Evolutionary conservation across 805 yeast species (phyloP), one percentile per base, ranked within the genome.

Genomic region (Metschnikowia santaceciliae): DNA sequence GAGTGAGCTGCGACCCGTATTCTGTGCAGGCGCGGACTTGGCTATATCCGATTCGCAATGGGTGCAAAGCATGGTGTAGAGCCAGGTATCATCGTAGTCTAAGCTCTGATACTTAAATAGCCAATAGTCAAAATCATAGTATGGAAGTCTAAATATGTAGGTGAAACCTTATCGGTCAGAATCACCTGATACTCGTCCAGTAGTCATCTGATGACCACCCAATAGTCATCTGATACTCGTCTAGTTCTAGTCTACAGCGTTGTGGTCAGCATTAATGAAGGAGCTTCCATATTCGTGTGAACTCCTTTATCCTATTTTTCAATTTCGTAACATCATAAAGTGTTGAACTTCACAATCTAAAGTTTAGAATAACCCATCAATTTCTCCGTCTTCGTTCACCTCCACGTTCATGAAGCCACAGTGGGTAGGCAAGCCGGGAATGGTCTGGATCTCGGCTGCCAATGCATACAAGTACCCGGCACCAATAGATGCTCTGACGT

Each of bases 361-460:
- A 23, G 42, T 38, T 42, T 62, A 86, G 64, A 86, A 86, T 71
- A 87, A 78, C 45, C 94, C 94, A 61, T 86, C 91, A 58, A 87
- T 87, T 63, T 87, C 88, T 51, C 91, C 92, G 55, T 86, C 80
- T 39, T 83, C 89, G 62, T 82, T 79, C 48, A 87, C 90, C 69
- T 87, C 94, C 46, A 87, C 90, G 60, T 87, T 86, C 92, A 87
- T 87, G 71, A 83, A 87, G 38, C 95, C 94, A 66, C 88, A 83
- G 64, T 86, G 88, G 3, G 95, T 87, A 51, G 94, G 88, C 66
- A 87, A 77, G 53, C 95, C 94, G 30, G 95, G 95, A 61, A 87
- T 87, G 42, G 95, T 87, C 75, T 84, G 88, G 62, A 87, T 87
- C 68, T 86, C 91, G 49, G 90, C 94, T 4, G 95, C 94, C 61